Evolutionary conservation across 768 basidiomycete species (phyloP).

Genomic region (Mycena amicta): DNA sequence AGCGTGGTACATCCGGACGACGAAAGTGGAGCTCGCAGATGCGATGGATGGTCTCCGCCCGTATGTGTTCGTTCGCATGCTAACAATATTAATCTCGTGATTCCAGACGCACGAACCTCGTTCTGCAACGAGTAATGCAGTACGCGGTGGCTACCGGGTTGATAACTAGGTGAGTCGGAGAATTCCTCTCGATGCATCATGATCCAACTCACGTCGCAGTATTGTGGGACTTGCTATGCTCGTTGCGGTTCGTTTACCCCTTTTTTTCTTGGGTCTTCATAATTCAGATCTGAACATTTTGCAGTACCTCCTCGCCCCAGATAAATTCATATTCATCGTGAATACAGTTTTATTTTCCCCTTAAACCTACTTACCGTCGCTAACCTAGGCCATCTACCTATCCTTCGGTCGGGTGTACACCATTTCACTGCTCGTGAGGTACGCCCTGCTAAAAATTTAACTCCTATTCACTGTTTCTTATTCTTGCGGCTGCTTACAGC

Average conservation of each 20-base stretch:
- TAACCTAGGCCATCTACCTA: not conserved
- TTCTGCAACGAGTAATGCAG: not conserved
- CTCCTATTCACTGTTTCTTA: no score
- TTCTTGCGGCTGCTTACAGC: no score
- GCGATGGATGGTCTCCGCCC: no score
- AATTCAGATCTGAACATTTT: not conserved
- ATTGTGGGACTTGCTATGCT: not conserved
- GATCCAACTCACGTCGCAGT: not conserved
- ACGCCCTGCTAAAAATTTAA: no score
- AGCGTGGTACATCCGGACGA: not conserved
- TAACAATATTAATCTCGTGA: not conserved
- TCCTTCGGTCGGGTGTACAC: not conserved
- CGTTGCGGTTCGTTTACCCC: not conserved
- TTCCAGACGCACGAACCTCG: not conserved
- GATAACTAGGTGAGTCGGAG: not conserved
- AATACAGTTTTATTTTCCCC: no score
- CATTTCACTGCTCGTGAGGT: not conserved
- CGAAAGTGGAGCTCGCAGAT: not conserved
- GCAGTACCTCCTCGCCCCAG: not conserved
- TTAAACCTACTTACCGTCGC: not conserved
- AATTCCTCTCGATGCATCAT: not conserved
- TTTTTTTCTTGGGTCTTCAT: no score
- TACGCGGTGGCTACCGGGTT: not conserved
- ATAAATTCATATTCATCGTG: not conserved
- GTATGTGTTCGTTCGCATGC: not conserved